Conservation (phyloP, 768 basidiomycete genomes). For the Kwoniella sp. region DNA sequence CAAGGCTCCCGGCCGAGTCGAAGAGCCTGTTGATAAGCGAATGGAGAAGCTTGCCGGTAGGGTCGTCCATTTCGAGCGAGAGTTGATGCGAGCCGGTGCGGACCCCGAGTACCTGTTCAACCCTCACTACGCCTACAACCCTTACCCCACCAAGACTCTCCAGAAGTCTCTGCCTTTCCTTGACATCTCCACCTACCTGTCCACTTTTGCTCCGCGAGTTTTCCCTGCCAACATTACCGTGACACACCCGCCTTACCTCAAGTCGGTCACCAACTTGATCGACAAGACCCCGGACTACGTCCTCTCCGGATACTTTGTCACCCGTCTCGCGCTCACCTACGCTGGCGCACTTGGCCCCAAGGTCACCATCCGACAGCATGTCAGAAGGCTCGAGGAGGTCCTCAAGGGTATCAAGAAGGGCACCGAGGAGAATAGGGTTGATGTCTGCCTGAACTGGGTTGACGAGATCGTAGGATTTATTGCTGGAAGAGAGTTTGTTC, state of each 20-base stretch:
- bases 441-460: conserved; percentile 76
- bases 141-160: conserved; percentile 70
- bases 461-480: conserved; percentile 82
- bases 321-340: conserved; percentile 70
- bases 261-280: conserved; percentile 70
- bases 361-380: conserved; percentile 78
- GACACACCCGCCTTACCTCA: conserved; percentile 76
- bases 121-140: conserved; percentile 87
- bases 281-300: conserved; percentile 68
- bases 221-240: conserved; percentile 73
- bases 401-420: conserved; percentile 86
- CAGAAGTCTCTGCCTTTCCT: conserved; percentile 72
- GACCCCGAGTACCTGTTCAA: conserved; percentile 70
- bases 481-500: conserved; percentile 79
- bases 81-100: conserved; percentile 74
- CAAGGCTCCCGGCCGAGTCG: conserved; percentile 6
- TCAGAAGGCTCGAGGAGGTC: conserved; percentile 69
- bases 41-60: conserved; percentile 69
- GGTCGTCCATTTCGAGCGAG: conserved; percentile 76
- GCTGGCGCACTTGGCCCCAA: conserved; percentile 68
- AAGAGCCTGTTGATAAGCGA: conserved; percentile 62
- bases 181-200: conserved; percentile 80
- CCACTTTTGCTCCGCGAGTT: conserved; percentile 75
- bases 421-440: conserved; percentile 75
- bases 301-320: conserved; percentile 82